These are phyloP conservation scores for Linnemannia exigua DNA, from an alignment of 192 early-diverging fungal genomes.

Conservation along the genomic window DNA sequence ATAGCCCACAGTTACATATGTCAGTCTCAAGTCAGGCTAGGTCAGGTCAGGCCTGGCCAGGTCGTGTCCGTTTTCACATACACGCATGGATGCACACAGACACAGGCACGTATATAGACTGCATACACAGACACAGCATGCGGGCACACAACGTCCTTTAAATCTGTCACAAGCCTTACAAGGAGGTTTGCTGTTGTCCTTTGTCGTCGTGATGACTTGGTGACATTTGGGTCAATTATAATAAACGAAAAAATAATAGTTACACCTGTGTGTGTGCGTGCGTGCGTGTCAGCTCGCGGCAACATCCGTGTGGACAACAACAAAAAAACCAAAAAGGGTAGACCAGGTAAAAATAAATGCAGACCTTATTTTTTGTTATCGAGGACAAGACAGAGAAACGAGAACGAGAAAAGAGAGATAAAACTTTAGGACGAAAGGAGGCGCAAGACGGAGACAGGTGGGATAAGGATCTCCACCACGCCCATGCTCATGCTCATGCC, in stretches of 20 bases:
- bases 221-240: background rate
- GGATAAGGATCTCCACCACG: background rate
- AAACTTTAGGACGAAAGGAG: background rate
- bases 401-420: background rate
- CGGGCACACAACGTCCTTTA: background rate
- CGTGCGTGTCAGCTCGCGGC: background rate
- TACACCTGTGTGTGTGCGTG: background rate
- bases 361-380: background rate
- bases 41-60: background rate
- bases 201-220: background rate
- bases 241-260: background rate
- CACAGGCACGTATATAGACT: background rate
- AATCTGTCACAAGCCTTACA: background rate
- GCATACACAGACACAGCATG: background rate
- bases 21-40: background rate
- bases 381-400: background rate
- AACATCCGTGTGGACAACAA: background rate
- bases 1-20: no score
- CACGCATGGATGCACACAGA: background rate
- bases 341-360: background rate
- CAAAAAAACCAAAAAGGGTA: background rate
- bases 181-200: background rate
- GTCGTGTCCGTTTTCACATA: background rate
- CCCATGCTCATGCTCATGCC: no score
- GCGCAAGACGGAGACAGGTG: slow-evolving; percentile 2